A percentile compares a stretch with the other conserved stretches of the same genome.
Evolutionary conservation across 805 yeast genomes (phyloP).

Genomic region (Saccharomyces eubayanus): DNA sequence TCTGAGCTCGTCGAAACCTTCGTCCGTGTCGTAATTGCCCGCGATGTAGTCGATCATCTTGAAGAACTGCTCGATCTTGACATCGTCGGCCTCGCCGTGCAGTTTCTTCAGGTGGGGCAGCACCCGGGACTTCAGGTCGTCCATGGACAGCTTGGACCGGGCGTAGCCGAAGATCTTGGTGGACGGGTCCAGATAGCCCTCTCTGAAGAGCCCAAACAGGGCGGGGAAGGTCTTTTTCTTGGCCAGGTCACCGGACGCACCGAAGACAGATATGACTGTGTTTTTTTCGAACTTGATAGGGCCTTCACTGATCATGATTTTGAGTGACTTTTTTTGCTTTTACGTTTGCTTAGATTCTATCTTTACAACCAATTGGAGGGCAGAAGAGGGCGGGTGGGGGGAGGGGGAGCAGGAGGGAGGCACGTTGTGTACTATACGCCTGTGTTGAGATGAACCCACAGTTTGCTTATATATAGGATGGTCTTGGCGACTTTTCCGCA

Average conservation of each 20-base stretch:
- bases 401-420: not conserved
- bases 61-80: slow-evolving; percentile 55
- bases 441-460: not conserved
- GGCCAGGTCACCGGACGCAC: slow-evolving; percentile 93
- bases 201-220: slow-evolving; percentile 62
- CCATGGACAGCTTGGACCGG: slow-evolving; percentile 61
- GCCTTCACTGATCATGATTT: not conserved
- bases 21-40: slow-evolving; percentile 74
- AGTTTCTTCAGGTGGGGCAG: slow-evolving; percentile 50
- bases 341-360: not conserved
- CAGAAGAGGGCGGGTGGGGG: not conserved
- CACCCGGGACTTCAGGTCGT: slow-evolving; percentile 62
- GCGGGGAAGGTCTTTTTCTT: slow-evolving; percentile 93
- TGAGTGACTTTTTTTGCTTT: slow-evolving; percentile 1
- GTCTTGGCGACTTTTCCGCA: not conserved
- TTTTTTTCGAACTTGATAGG: slow-evolving; percentile 46
- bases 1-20: slow-evolving; percentile 58
- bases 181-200: slow-evolving; percentile 64
- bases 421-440: not conserved
- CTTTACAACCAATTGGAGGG: not conserved
- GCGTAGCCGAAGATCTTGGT: slow-evolving; percentile 88
- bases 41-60: slow-evolving; percentile 55
- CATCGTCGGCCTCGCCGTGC: slow-evolving; percentile 36
- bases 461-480: not conserved
- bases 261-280: slow-evolving; percentile 73